phyloP scores from a whole-genome alignment of 192 early-diverging fungal species.

The Diversispora eburnea region DNA sequence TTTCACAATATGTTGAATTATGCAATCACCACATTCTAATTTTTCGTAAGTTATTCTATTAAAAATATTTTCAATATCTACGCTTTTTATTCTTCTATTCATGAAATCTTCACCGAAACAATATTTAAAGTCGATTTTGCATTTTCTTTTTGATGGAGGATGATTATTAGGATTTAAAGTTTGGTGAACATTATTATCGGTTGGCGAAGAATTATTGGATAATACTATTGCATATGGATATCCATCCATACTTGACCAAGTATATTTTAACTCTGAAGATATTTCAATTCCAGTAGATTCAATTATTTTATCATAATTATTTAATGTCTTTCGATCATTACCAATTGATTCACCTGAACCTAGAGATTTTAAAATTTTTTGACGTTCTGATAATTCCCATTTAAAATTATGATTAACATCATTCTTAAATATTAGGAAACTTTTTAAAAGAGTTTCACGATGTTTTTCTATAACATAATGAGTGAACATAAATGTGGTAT shows the following conservation, averaged over 20 bases:
- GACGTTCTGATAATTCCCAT: constrained; percentile 35
- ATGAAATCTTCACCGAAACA: constrained; percentile 31
- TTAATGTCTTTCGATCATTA: neutral
- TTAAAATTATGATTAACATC: constrained; percentile 35
- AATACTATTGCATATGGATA: constrained; percentile 33
- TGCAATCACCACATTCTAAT: constrained; percentile 39
- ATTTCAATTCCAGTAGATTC: neutral
- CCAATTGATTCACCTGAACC: constrained; percentile 8
- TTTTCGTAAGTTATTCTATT: constrained; percentile 31
- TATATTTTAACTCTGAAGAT: constrained; percentile 19
- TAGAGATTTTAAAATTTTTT: constrained; percentile 23
- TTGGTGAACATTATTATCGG: too few relatives aligned
- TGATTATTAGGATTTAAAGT: neutral
- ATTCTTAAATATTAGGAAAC: constrained; percentile 34
- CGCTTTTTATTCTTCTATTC: neutral
- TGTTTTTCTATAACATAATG: constrained; percentile 41
- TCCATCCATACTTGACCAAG: constrained; percentile 32
- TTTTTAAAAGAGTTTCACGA: constrained; percentile 36
- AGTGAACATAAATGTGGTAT: constrained; percentile 36
- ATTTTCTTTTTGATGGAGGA: neutral
- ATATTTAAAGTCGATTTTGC: constrained; percentile 26
- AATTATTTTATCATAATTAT: constrained; percentile 14
- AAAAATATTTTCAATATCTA: constrained; percentile 29
- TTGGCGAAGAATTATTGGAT: too few relatives aligned
- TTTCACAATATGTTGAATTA: constrained; percentile 29